These are phyloP conservation scores for Rosa multiflora DNA, from an alignment of 306 rosid genomes.

Conservation along the genomic window DNA sequence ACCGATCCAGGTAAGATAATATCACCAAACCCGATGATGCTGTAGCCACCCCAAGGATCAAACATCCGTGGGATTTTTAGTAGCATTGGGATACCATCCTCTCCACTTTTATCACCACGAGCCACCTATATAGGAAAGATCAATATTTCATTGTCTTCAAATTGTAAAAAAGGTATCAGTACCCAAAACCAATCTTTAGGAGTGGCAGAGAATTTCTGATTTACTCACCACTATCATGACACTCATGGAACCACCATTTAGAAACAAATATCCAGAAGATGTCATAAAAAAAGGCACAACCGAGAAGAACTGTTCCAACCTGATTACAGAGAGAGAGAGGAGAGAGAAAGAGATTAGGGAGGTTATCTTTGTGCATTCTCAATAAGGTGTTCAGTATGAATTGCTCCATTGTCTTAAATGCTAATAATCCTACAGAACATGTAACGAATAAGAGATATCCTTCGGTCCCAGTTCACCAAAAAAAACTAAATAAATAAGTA, in stretches of 20 bases:
- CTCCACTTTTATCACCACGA: slow-evolving; percentile 96
- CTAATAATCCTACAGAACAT: not conserved
- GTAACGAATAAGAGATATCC: not conserved
- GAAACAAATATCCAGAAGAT: slow-evolving; percentile 98
- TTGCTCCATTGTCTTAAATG: not conserved
- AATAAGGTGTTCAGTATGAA: slow-evolving; percentile 12
- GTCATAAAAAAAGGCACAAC: slow-evolving; percentile 93
- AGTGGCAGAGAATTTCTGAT: not conserved
- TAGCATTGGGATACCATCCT: slow-evolving; percentile 98
- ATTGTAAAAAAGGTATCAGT: not conserved
- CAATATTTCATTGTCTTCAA: not conserved
- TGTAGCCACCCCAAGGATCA: slow-evolving; percentile 99
- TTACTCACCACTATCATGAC: slow-evolving; percentile 99
- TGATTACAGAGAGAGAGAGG: slow-evolving; percentile 31
- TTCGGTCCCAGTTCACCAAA: not conserved
- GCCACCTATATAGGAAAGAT: slow-evolving; percentile 67
- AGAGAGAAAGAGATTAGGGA: not conserved
- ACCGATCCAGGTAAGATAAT: slow-evolving; percentile 93
- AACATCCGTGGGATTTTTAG: slow-evolving; percentile 94
- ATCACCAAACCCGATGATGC: slow-evolving; percentile 97
- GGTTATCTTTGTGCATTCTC: slow-evolving; percentile 6
- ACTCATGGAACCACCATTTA: slow-evolving; percentile 94
- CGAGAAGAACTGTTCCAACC: slow-evolving; percentile 98
- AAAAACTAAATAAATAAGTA: not conserved
- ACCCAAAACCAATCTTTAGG: slow-evolving; percentile 3